Conservation (phyloP, 23 red algal species). For the Gracilariopsis chorda region DNA sequence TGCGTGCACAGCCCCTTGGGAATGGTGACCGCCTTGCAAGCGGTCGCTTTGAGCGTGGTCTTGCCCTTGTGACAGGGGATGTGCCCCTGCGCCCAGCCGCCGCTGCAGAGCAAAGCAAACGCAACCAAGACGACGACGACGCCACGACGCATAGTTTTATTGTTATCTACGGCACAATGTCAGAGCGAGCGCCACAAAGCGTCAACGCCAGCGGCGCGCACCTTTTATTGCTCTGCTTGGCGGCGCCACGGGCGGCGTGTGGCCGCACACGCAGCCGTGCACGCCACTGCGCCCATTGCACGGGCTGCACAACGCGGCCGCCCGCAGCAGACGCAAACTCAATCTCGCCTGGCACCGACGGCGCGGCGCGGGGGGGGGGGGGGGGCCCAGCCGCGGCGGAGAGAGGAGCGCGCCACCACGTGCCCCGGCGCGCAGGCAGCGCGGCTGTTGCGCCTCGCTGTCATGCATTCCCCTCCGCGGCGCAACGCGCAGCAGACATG, state of each 20-base stretch:
- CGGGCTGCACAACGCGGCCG: no score
- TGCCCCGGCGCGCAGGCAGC: no score
- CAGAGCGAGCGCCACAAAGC: background rate
- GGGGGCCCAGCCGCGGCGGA: background rate
- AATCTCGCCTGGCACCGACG: no score
- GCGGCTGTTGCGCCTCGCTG: no score
- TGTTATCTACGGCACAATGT: no score
- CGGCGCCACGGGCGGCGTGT: no score
- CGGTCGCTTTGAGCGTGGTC: background rate
- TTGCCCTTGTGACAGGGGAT: constrained; percentile 15
- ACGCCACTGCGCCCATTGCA: no score
- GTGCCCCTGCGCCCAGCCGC: background rate
- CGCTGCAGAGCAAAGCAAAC: background rate
- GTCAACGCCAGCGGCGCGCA: no score
- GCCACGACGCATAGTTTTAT: background rate
- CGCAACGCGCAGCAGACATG: background rate
- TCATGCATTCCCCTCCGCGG: no score
- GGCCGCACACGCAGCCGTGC: no score
- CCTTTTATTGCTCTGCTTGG: no score
- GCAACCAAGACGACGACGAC: background rate
- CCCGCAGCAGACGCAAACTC: no score
- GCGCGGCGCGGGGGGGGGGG: background rate
- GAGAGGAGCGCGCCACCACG: background rate
- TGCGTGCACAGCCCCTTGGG: constrained; percentile 8
- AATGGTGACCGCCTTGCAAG: constrained; percentile 9